Evolutionary conservation across 1,284 basidiomycete genomes (phyloP), one percentile per base, ranked within the genome.

Genomic region (Malassezia vespertilionis): DNA sequence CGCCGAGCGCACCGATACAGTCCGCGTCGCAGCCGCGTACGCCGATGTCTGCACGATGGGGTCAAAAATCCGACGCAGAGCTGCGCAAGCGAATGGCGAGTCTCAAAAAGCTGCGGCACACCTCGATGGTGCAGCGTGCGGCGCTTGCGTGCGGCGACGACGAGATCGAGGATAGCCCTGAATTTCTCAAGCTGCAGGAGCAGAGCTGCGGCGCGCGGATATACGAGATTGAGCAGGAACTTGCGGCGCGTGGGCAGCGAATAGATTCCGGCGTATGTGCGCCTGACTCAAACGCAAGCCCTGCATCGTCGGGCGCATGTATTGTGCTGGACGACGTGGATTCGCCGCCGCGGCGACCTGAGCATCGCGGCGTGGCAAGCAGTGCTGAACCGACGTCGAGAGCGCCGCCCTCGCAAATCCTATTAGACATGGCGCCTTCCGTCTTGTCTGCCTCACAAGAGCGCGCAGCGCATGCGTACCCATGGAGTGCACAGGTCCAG

Each of bases 401-500:
- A n/a, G n/a, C n/a, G n/a, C n/a, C n/a, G n/a, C n/a, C n/a, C n/a
- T n/a, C n/a, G n/a, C n/a, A n/a, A n/a, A n/a, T n/a, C n/a, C n/a
- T n/a, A n/a, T n/a, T n/a, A n/a, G n/a, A n/a, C n/a, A n/a, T n/a
- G n/a, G n/a, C n/a, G n/a, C n/a, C n/a, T n/a, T n/a, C n/a, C n/a
- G n/a, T n/a, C n/a, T n/a, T n/a, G n/a, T n/a, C n/a, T n/a, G n/a
- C n/a, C n/a, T n/a, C n/a, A n/a, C n/a, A n/a, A n/a, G n/a, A n/a
- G n/a, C n/a, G n/a, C n/a, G n/a, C n/a, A 8, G 18, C 24, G 14
- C 31, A 17, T n/a, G 24, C 44, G n/a, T 20, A 48, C 52, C 70
- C 73, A 0, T 78, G 78, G 77, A 73, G 71, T 2, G 65, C 65
- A 26, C 82, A 88, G 61, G 76, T 87, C 32, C 74, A 76, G 53